A percentile compares a stretch with the other conserved stretches of the same genome.
Evolutionary conservation across 2,329 filamentous ascomycete genomes (phyloP).

Genomic region (Rhynchosporium graminicola): DNA sequence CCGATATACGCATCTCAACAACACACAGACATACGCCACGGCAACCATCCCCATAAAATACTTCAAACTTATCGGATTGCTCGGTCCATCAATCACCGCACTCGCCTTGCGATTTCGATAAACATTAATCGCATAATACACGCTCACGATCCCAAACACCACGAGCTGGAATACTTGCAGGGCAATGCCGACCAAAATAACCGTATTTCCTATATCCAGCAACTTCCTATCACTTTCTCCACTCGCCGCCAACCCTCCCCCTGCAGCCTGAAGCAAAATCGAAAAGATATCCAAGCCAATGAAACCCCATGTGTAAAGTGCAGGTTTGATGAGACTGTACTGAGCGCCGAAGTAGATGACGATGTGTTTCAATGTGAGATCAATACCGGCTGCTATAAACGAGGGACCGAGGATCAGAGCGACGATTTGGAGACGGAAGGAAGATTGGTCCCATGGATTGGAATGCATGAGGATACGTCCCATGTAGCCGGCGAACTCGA

Average conservation of each 20-base stretch:
- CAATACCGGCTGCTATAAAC: constrained; percentile 15
- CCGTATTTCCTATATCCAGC: neutral
- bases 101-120: neutral
- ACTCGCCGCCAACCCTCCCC: constrained; percentile 15
- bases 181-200: constrained; percentile 19
- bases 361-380: constrained; percentile 19
- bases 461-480: constrained; percentile 17
- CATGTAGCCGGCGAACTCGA: constrained; percentile 15
- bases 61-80: constrained; percentile 5
- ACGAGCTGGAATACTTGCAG: constrained; percentile 15
- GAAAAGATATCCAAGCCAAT: constrained; percentile 12
- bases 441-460: constrained; percentile 14
- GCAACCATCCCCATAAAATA: constrained; percentile 11
- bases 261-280: constrained; percentile 8
- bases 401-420: constrained; percentile 16
- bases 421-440: constrained; percentile 18
- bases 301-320: constrained; percentile 17
- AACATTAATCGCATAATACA: constrained; percentile 3
- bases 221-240: neutral
- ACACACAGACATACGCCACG: constrained; percentile 14
- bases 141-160: constrained; percentile 5
- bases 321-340: constrained; percentile 14
- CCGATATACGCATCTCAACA: constrained; percentile 21
- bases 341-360: constrained; percentile 17
- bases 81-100: neutral